Base-by-base conservation (phyloP, 1,139 yeast species). In the Protomyces lactucae-debilis region DNA sequence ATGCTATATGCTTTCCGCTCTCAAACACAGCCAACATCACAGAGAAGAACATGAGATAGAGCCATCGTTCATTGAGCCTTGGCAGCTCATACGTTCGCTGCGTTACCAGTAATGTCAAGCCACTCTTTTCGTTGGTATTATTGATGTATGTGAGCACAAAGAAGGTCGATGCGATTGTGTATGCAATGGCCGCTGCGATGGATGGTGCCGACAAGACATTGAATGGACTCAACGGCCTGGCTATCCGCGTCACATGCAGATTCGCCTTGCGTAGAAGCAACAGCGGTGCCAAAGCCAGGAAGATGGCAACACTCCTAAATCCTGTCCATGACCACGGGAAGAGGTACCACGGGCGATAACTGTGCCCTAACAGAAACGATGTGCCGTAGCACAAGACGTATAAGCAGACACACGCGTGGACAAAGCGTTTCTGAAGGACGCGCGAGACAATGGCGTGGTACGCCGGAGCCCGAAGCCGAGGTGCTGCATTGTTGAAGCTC, bases 311-410 rank as follows among this genome's bases (percentile, higher is more conserved):
- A 12, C 52, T 25, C 12, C 63, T 46, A 9, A 39, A 25, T 3
- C 63, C 63, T 40, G 63, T 59, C 57, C 63, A 52, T 2, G 53
- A 18, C 63, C 63, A 59, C 32, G 63, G 63, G 18, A 59, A 52
- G 5, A 59, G 43, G n/a, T 35, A 21, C 55, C 55, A 39, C 32
- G 54, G 46, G 23, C 21, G 18, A 43, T 59, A 43, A 12, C 12
- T 25, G 18, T 8, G 21, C 35, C 52, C 56, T 32, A 59, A 3
- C 28, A 59, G 35, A 25, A 14, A 55, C 6, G 60, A n/a, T 12
- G n/a, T 8, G 14, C 10, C 43, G 18, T 52, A 59, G 51, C 57
- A 32, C 14, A 59, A 16, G 28, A 59, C 21, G 14, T 52, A 39
- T 12, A 55, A 16, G 21, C 52, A 59, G 36, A 52, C 48, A 43